Evolutionary conservation across 176 grass and related monocot genomes (phyloP).

Genomic region (Aegilops speltoides): DNA sequence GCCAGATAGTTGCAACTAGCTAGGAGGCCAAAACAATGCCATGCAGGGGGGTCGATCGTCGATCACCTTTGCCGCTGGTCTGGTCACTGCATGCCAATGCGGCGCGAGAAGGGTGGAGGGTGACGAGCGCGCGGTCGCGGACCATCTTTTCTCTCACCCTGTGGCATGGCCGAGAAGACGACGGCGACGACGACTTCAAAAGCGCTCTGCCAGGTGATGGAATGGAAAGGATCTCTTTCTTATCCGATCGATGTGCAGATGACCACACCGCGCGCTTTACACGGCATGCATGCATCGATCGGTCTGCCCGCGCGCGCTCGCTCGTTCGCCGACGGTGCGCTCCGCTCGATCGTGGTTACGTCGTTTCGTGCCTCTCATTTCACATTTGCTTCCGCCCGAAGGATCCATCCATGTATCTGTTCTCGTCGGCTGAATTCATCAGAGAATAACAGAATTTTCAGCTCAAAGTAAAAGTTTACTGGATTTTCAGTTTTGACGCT

Average conservation of each 20-base stretch:
- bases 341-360: constrained; percentile 6
- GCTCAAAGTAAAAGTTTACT: too few relatives aligned
- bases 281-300: constrained; percentile 25
- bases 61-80: too few relatives aligned
- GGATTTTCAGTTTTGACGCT: too few relatives aligned
- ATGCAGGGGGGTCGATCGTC: too few relatives aligned
- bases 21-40: not conserved
- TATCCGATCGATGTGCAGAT: constrained; percentile 51
- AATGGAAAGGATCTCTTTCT: constrained; percentile 23
- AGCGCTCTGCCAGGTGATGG: not conserved
- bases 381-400: constrained; percentile 35
- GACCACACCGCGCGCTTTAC: constrained; percentile 38
- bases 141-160: not conserved
- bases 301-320: not conserved
- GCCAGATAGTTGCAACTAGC: not conserved
- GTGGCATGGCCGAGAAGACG: not conserved
- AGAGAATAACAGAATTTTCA: not conserved
- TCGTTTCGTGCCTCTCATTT: not conserved
- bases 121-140: constrained; percentile 30
- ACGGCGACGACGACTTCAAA: not conserved
- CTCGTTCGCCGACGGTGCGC: not conserved
- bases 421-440: not conserved
- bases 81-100: constrained; percentile 35
- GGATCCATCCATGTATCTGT: not conserved
- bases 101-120: constrained; percentile 44